Base-by-base conservation (phyloP, 768 basidiomycete species). In the Russula sp. region DNA sequence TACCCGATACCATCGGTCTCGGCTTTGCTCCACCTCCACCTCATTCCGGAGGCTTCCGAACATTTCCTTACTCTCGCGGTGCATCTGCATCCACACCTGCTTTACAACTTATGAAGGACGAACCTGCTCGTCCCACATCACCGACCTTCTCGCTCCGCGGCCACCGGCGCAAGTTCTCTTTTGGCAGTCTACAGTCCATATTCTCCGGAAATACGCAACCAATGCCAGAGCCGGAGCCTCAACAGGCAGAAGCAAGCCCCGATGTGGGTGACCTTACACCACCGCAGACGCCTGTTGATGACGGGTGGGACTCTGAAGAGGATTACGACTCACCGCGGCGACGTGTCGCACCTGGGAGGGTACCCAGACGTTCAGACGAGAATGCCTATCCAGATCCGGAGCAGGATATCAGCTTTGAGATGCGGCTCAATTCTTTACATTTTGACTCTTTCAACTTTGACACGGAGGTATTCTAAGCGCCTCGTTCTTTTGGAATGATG, bases 401-500 rank as follows among this genome's bases (percentile, higher is more conserved):
- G 42, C 73, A 70, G 38, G 81, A 86, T 57, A 65, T 75, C 66
- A 81, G 80, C 65, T 75, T 85, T 56, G 85, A 90, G 76, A 84
- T 88, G 86, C 77, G 75, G 42, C 82, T 90, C 16, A 85, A 88
- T 70, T 88, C 88, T 36, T 76, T 90, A 59, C 86, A 88, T 71
- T 90, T 90, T 71, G 88, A 90, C 67, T 78, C 81, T 1, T 68
- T 90, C 51, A 87, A 85, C 59, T 87, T 90, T 61, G 86, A 90
- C 71, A 79, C 80, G 28, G 82, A 85, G 67, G 78, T 77, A 46
- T 86, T 88, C 71, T 65, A 73, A 59, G 34, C 58, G 67, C 74
- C 69, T 73, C 44, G 63, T 14, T 18, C 30, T 34, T 20, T 57
- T 49, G 48, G 32, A 26, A 59, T 22, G 44, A 42, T 50, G 24